phyloP scores from a whole-genome alignment of 2,329 filamentous ascomycete genomes.

The Aureobasidium sp. region DNA sequence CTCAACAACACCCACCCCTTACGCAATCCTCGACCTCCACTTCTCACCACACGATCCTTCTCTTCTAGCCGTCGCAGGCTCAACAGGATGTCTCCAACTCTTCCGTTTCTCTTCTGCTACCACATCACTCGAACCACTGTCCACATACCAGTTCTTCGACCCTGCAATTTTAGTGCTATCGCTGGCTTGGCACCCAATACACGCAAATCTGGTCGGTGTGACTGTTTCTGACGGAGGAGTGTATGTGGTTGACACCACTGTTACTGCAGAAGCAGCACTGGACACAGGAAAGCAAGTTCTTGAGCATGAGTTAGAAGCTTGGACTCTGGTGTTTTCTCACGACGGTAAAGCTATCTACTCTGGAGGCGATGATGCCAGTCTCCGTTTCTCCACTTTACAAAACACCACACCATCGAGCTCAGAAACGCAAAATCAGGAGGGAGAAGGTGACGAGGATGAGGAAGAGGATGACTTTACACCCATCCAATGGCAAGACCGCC shows the following conservation, averaged over 20 bases:
- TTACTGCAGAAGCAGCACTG: background rate
- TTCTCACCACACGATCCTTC: slow-evolving; percentile 52
- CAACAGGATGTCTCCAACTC: slow-evolving; percentile 60
- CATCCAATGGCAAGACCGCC: slow-evolving; percentile 39
- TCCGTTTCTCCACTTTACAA: slow-evolving; percentile 21
- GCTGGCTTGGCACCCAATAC: slow-evolving; percentile 60
- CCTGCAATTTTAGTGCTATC: slow-evolving; percentile 59
- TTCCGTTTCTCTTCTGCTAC: slow-evolving; percentile 39
- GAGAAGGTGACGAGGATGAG: too few species aligned
- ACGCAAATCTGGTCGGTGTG: slow-evolving; percentile 50
- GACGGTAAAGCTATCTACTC: slow-evolving; percentile 44
- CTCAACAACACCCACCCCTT: slow-evolving; percentile 50
- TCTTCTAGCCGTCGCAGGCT: slow-evolving; percentile 67
- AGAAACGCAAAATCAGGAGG: too few species aligned
- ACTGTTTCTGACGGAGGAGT: slow-evolving; percentile 64
- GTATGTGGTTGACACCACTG: slow-evolving; percentile 20
- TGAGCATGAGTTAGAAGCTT: slow-evolving; percentile 56
- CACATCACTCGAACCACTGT: slow-evolving; percentile 25
- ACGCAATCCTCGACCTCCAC: slow-evolving; percentile 75
- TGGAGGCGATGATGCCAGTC: slow-evolving; percentile 67
- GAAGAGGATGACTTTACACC: background rate
- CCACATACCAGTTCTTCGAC: slow-evolving; percentile 42
- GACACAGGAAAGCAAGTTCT: slow-evolving; percentile 17
- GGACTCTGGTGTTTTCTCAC: slow-evolving; percentile 55
- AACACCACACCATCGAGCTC: slow-evolving; percentile 7